A percentile compares a stretch with the other conserved stretches of the same genome.
Evolutionary conservation across 2,329 filamentous ascomycete species (phyloP).

Genomic region (Fusarium avenaceum): DNA sequence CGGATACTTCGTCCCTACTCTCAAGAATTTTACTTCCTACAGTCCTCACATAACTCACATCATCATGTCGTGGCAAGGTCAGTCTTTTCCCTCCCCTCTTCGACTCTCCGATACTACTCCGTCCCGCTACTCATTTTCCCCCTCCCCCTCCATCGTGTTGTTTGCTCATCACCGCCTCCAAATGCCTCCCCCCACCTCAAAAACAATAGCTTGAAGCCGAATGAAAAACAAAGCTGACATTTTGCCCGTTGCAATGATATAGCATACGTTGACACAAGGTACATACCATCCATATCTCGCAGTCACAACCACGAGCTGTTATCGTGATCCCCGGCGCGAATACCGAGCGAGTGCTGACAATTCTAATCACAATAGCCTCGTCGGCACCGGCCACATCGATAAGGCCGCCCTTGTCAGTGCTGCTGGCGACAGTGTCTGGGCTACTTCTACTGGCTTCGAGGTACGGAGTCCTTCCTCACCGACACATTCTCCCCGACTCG

Average conservation of each 20-base stretch:
- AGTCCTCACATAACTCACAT: slow-evolving; percentile 32
- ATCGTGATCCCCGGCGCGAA: slow-evolving; percentile 13
- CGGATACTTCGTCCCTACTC: slow-evolving; percentile 6
- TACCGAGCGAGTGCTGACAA: slow-evolving; percentile 44
- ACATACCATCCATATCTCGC: slow-evolving; percentile 42
- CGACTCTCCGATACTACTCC: slow-evolving; percentile 10
- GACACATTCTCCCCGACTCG: slow-evolving; percentile 11
- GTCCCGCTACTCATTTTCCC: slow-evolving; percentile 15
- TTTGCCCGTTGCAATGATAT: slow-evolving; percentile 26
- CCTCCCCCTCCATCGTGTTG: slow-evolving; percentile 34
- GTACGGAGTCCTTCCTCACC: slow-evolving; percentile 63
- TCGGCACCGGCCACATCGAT: slow-evolving; percentile 83
- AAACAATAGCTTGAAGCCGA: slow-evolving; percentile 4
- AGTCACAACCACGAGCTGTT: slow-evolving; percentile 7
- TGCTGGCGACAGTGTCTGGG: slow-evolving; percentile 86
- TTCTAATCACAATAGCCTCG: slow-evolving; percentile 70
- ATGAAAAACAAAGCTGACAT: slow-evolving; percentile 32
- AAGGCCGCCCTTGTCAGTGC: slow-evolving; percentile 87
- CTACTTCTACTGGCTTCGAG: slow-evolving; percentile 75
- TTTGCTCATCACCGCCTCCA: slow-evolving; percentile 44
- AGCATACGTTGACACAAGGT: slow-evolving; percentile 68
- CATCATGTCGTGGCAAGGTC: slow-evolving; percentile 83
- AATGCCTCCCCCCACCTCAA: slow-evolving; percentile 47
- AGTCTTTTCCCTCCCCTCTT: slow-evolving; percentile 41
- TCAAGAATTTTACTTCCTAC: slow-evolving; percentile 18